These are phyloP conservation scores for Euphorbia pulcherrima DNA, from an alignment of 345 rosid genomes.

Conservation along the genomic window DNA sequence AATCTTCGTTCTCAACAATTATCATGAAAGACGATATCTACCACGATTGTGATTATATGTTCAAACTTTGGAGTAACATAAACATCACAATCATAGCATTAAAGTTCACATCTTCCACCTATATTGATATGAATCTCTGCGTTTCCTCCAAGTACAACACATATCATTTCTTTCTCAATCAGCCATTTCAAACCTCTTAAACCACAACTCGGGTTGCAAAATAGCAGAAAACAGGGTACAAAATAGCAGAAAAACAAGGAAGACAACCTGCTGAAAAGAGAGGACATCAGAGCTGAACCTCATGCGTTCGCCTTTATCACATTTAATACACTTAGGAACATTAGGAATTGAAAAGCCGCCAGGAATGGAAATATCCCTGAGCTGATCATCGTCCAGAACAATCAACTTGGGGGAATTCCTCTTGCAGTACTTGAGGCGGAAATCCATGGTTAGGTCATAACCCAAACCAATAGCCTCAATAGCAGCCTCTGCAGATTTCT, in stretches of 20 bases:
- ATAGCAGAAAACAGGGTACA: background rate
- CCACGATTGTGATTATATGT: background rate
- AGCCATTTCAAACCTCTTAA: background rate
- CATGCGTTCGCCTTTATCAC: constrained; percentile 32
- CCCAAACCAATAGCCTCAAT: constrained; percentile 29
- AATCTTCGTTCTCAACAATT: background rate
- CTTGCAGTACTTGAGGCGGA: constrained; percentile 30
- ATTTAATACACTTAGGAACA: constrained; percentile 27
- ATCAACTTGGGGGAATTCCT: constrained; percentile 10
- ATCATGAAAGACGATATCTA: background rate
- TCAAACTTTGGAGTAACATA: background rate
- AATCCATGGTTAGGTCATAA: constrained; percentile 25
- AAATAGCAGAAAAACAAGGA: background rate
- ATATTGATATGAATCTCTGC: background rate
- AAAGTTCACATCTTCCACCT: background rate
- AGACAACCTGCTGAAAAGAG: constrained; percentile 31
- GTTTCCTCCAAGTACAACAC: background rate
- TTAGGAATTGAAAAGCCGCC: constrained; percentile 29
- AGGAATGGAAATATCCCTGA: constrained; percentile 29
- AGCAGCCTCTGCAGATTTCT: constrained; percentile 28
- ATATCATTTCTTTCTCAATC: background rate
- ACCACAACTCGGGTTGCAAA: background rate
- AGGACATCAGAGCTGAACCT: constrained; percentile 32
- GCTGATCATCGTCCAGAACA: constrained; percentile 9
- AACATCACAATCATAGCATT: background rate